Percentiles rank a stretch among this genome's conserved stretches.
Conservation (phyloP, 1,139 yeast species). For the Candida neerlandica region DNA sequence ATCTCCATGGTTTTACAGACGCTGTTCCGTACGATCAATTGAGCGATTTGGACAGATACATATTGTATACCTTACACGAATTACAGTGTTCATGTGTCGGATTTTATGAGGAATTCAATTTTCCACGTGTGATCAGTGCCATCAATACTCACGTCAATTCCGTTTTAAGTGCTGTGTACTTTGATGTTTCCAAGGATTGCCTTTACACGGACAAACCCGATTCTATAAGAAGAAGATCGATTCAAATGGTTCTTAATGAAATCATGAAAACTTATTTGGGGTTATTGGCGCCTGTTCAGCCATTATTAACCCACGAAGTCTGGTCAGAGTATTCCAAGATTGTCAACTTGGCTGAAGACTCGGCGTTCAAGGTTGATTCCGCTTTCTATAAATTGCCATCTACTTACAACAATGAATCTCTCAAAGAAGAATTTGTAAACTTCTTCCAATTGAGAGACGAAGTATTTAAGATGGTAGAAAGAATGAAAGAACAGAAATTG, state of each 20-base stretch:
- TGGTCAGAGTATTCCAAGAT: constrained; percentile 60
- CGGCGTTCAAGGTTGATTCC: constrained; percentile 58
- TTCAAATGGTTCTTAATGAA: constrained; percentile 71
- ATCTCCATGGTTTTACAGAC: constrained; percentile 46
- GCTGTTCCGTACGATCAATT: constrained; percentile 39
- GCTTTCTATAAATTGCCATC: constrained; percentile 32
- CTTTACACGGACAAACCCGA: constrained; percentile 66
- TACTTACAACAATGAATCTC: constrained; percentile 22
- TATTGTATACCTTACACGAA: constrained; percentile 56
- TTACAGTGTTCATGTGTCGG: constrained; percentile 46
- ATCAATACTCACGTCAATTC: constrained; percentile 74
- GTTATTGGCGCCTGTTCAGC: constrained; percentile 77
- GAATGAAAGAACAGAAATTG: constrained; percentile 29
- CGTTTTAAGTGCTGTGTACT: constrained; percentile 78
- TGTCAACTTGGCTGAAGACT: constrained; percentile 31
- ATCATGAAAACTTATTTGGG: constrained; percentile 64
- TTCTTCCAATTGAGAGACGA: constrained; percentile 52
- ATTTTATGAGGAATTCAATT: constrained; percentile 61
- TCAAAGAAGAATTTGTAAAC: constrained; percentile 43
- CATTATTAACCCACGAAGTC: constrained; percentile 82
- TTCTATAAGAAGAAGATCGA: constrained; percentile 59
- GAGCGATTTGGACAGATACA: constrained; percentile 63
- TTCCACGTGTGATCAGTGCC: constrained; percentile 64
- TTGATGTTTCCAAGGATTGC: constrained; percentile 83
- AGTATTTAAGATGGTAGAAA: constrained; percentile 46